phyloP scores from a whole-genome alignment of 169 alveolate species.

The Eimeria acervulina region DNA sequence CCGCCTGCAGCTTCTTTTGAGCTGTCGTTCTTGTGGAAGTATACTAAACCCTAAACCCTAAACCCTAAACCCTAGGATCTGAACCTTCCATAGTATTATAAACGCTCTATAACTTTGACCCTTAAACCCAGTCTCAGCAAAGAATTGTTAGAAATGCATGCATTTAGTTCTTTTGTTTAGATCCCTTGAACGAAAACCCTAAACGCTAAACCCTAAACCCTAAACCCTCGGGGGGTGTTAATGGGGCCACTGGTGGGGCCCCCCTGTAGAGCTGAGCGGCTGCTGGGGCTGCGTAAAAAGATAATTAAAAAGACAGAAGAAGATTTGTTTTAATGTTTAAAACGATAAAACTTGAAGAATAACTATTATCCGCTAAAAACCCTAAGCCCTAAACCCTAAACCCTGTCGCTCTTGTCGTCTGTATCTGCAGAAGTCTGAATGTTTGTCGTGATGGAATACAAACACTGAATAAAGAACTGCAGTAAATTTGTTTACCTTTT shows the following conservation, averaged over 20 bases:
- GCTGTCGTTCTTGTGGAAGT: no score
- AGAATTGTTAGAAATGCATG: background rate
- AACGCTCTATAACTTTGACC: background rate
- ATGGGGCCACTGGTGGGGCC: conserved; percentile 91
- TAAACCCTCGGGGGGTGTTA: background rate
- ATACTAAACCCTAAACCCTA: background rate
- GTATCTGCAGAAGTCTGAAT: background rate
- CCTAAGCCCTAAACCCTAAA: conserved; percentile 6
- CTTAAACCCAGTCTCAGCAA: background rate
- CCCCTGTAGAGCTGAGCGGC: conserved; percentile 95
- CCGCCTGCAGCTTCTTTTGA: background rate
- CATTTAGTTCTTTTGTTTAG: background rate
- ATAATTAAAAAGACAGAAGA: conserved; percentile 94
- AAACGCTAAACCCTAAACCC: conserved; percentile 39
- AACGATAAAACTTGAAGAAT: no score
- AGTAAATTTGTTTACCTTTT: conserved; percentile 78
- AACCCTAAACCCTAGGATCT: background rate
- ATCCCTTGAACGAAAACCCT: background rate
- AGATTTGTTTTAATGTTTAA: conserved; percentile 88
- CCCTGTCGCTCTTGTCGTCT: background rate
- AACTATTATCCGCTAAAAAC: background rate
- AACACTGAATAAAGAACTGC: background rate
- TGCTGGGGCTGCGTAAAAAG: conserved; percentile 97
- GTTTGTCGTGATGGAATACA: background rate
- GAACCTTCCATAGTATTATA: background rate